Base-by-base conservation (phyloP, 176 grass and related monocot genomes). In the Phoenix roebelenii region DNA sequence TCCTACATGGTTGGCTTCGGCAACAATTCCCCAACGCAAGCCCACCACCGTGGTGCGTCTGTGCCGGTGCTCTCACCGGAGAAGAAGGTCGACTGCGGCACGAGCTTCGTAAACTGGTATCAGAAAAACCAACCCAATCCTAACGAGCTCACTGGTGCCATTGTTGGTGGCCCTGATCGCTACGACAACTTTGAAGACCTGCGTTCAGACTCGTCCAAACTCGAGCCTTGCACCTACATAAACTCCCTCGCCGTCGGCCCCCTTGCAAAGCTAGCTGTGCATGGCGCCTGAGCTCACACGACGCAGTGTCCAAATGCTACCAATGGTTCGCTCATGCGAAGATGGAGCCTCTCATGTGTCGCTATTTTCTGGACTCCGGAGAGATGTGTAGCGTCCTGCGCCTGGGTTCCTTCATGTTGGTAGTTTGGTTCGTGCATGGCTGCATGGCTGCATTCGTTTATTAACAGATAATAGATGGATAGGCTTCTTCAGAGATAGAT, bases 1-100 rank as follows among this genome's bases (percentile, higher is more conserved):
- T 98, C 93, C 17, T 98, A 92, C 64, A 86, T 98, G 20, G 93
- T 85, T 0, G 87, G 88, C 2, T 92, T 98, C 59, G 87, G 93
- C 15, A 35, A 16, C 32, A 74, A 92, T 61, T 54, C 93, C 18
- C 93, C 93, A 0, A 76, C 63, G 59, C 84, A 92, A 72, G 69
- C 84, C 16, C 93, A 98, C 73, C 93, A 98, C 79, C 80, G 93
- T 0, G 93, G 87, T 0, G 78, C 93, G 0, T 98, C 87, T 4
- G 86, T 86, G 22, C 84, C 93, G 7, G 73, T 82, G 68, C 63
- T 85, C 1, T 60, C 65, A 15, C 53, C 57, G 0, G 61, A 58
- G 0, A 22, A 23, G 24, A 59, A 55, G 0, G 79, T 92, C 4
- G 72, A 82, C 66, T 98, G 93, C 70, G 75, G 68, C 24, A 80